These are phyloP conservation scores for Lachancea waltii DNA, from an alignment of 805 yeast species.

Conservation along the genomic window DNA sequence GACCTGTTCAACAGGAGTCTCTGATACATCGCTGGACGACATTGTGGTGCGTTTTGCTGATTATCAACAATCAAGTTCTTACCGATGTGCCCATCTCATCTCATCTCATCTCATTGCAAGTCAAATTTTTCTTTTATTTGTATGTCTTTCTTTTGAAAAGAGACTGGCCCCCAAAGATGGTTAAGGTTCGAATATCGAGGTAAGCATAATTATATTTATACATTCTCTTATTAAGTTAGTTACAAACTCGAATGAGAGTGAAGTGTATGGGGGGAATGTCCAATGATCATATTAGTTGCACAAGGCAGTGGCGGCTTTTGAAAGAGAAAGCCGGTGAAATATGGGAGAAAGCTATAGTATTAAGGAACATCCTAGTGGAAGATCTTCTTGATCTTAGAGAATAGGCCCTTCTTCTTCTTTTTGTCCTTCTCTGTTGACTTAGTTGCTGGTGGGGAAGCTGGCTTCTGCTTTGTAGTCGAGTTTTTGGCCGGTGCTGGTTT, in stretches of 20 bases:
- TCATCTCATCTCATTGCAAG: slow-evolving; percentile 16
- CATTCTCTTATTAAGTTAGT: slow-evolving; percentile 6
- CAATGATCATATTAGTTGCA: too few species aligned
- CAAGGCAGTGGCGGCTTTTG: too few species aligned
- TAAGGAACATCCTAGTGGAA: slow-evolving; percentile 4
- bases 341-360: background rate
- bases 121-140: slow-evolving; percentile 1
- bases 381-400: slow-evolving; percentile 20
- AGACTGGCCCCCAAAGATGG: too few species aligned
- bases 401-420: slow-evolving; percentile 21
- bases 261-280: background rate
- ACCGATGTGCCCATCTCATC: slow-evolving; percentile 11
- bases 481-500: slow-evolving; percentile 5
- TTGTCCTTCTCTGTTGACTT: slow-evolving; percentile 9
- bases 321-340: too few species aligned
- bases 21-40: background rate
- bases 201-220: slow-evolving; percentile 4
- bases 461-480: slow-evolving; percentile 5
- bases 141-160: background rate
- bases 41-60: background rate
- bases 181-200: background rate
- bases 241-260: slow-evolving; percentile 6
- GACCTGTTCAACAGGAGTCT: background rate
- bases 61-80: background rate
- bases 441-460: slow-evolving; percentile 3